Conservation (phyloP, 768 basidiomycete species). For the Amanita pseudoporphyria region DNA sequence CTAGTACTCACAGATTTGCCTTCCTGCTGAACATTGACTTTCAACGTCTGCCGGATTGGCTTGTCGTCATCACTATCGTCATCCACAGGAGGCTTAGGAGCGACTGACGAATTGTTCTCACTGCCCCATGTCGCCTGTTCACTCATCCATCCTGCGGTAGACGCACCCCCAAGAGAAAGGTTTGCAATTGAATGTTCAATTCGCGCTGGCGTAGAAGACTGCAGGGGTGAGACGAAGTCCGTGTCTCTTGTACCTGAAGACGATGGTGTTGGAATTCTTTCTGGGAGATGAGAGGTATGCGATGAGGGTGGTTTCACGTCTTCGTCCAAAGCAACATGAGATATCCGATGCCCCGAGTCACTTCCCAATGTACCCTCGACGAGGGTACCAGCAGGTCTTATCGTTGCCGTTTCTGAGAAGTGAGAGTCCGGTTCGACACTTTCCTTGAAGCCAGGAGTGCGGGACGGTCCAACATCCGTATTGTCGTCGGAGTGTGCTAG, state of each 20-base stretch:
- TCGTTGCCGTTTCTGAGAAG: conserved; percentile 35
- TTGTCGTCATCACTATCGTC: conserved; percentile 65
- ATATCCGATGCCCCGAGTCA: conserved; percentile 8
- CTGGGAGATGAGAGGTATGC: conserved; percentile 8
- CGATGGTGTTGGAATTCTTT: conserved; percentile 11
- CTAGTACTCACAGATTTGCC: conserved; percentile 18
- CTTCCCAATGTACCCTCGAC: conserved; percentile 4
- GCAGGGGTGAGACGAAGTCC: conserved; percentile 28
- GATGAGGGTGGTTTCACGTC: background rate
- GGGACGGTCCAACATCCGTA: conserved; percentile 7
- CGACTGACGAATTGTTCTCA: conserved; percentile 11
- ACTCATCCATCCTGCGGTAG: conserved; percentile 18
- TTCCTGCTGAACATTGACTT: conserved; percentile 19
- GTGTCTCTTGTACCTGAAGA: conserved; percentile 10
- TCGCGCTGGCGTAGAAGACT: conserved; percentile 14
- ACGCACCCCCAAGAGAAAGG: conserved; percentile 28
- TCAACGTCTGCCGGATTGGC: conserved; percentile 46
- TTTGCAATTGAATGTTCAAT: conserved; percentile 27
- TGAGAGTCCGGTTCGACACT: conserved; percentile 24
- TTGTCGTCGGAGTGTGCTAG: conserved; percentile 23
- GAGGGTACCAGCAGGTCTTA: conserved; percentile 27
- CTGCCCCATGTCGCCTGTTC: conserved; percentile 7
- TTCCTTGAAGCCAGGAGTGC: conserved; percentile 44
- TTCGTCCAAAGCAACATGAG: background rate
- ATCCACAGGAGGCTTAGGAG: conserved; percentile 19